Conservation (phyloP, 495 filamentous ascomycete species). For the Neurospora sp. region DNA sequence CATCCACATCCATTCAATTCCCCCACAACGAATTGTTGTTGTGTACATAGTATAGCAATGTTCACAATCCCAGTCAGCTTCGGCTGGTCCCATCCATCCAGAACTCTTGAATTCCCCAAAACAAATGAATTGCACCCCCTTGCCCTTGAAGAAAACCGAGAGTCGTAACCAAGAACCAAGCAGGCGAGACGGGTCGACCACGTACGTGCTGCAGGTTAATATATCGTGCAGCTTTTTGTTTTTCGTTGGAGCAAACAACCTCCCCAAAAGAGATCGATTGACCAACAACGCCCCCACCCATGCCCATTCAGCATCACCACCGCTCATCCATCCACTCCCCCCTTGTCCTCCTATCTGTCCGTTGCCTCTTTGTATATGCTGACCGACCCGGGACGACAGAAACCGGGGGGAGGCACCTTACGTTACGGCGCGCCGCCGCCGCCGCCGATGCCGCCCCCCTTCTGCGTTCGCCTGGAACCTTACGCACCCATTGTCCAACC, state of each 20-base stretch:
- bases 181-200: neutral
- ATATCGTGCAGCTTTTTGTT: slow-evolving; percentile 13
- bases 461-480: neutral
- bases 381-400: neutral
- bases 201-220: slow-evolving; percentile 11
- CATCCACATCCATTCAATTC: neutral
- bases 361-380: neutral
- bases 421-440: neutral
- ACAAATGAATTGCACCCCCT: neutral
- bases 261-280: neutral
- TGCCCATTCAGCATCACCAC: neutral
- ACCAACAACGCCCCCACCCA: slow-evolving; percentile 4
- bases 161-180: neutral
- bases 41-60: neutral
- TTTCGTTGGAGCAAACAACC: slow-evolving; percentile 8
- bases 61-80: neutral
- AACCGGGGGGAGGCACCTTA: neutral
- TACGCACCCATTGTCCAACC: neutral
- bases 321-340: neutral
- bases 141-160: neutral
- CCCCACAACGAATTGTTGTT: neutral
- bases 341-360: neutral
- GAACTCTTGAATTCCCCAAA: neutral
- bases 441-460: neutral
- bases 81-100: neutral